Base-by-base conservation (phyloP, 768 basidiomycete genomes). In the Rhizopogon vinicolor region DNA sequence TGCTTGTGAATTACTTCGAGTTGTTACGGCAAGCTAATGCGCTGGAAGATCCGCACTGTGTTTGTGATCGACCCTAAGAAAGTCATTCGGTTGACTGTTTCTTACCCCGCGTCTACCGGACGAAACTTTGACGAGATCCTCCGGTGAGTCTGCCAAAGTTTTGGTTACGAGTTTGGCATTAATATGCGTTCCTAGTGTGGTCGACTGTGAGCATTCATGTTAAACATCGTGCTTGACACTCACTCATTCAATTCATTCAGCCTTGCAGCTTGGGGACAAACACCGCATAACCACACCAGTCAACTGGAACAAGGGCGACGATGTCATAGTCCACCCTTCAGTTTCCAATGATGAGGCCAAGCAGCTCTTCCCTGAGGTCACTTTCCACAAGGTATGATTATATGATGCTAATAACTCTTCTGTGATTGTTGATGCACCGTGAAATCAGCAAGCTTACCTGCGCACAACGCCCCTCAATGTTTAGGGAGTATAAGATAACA, bases 51-150 rank as follows among this genome's bases (percentile, higher is more conserved):
- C 73, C 89, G 97, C 57, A 97, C 93, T 7, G 97, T 99, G 58
- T 99, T 96, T 73, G 76, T 99, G 61, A 93, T 99, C 65, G 97
- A 99, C 75, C 95, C 97, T 44, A 93, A 92, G 76, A 93, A 97
- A 77, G 80, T 84, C 64, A 97, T 99, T 68, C 90, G 96, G 58
- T 75, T 97, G 64, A 91, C 85, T 14, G 64, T 99, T 61, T 76
- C 93, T 28, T 98, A 98, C 78, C 97, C 97, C 56, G 95, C 96
- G 48, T 87, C 93, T 12, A 94, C 95, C 63, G 97, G 96, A 43
- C 89, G 93, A 65, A 95, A 94, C 81, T 96, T 97, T 68, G 79
- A 80, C 59, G 85, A 87, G 72, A 78, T 87, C 62, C 56, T 87
- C 55, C 80, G 86, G 78, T 80, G 22, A 56, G 65, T 57, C 14